Conservation (phyloP, 164 flowering plant species). For the Aristolochia fimbriata region DNA sequence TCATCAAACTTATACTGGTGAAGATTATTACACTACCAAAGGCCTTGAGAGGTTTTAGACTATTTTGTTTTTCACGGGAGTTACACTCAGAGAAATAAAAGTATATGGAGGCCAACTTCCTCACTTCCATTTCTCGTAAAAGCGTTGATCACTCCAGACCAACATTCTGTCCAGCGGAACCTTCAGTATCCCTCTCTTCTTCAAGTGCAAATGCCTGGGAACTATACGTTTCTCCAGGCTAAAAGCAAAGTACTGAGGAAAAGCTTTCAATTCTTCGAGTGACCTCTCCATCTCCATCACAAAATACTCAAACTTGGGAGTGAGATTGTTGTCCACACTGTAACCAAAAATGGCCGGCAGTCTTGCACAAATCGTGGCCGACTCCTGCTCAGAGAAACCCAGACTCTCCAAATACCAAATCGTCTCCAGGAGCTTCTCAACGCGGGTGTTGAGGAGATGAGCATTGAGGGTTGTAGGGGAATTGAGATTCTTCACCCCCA, state of each 20-base stretch:
- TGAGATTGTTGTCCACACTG: constrained; percentile 40
- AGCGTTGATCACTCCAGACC: constrained; percentile 50
- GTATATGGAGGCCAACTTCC: neutral
- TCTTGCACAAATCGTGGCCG: constrained; percentile 33
- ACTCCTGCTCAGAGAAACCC: constrained; percentile 41
- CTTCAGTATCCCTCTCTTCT: constrained; percentile 29
- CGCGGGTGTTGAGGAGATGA: constrained; percentile 43
- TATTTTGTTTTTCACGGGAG: no score
- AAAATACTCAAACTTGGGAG: constrained; percentile 54
- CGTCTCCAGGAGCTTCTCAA: constrained; percentile 26
- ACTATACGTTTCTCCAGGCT: constrained; percentile 44
- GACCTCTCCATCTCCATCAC: constrained; percentile 42
- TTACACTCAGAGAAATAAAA: no score
- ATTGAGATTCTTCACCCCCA: constrained; percentile 43
- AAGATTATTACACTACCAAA: no score
- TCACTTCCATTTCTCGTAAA: constrained; percentile 57
- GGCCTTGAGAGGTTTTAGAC: no score
- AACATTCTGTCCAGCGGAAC: constrained; percentile 47
- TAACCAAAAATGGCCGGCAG: constrained; percentile 70
- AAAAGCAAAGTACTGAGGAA: constrained; percentile 62
- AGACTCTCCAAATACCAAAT: constrained; percentile 33
- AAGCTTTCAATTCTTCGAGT: constrained; percentile 46
- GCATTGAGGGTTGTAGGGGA: constrained; percentile 42
- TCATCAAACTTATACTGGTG: no score
- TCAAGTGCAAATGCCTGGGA: constrained; percentile 70